Evolutionary conservation across 768 basidiomycete genomes (phyloP).

Genomic region (Neoboletus subvelutipes): DNA sequence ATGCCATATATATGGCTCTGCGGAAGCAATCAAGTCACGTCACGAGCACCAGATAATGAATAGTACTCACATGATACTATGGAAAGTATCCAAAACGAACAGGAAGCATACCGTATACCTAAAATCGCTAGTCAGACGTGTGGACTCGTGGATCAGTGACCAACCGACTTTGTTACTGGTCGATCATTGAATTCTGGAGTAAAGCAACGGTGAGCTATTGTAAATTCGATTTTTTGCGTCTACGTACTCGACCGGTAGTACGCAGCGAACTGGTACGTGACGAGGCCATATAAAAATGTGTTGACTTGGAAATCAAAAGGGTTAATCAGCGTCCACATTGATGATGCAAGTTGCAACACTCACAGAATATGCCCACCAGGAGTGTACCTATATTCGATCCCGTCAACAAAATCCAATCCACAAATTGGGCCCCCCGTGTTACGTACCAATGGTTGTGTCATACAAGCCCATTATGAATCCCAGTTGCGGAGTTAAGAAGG

Average conservation of each 20-base stretch:
- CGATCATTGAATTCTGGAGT: conserved; percentile 16
- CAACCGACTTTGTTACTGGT: conserved; percentile 1
- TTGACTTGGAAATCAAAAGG: conserved; percentile 15
- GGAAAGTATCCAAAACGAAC: conserved; percentile 18
- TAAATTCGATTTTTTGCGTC: background rate
- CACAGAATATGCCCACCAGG: background rate
- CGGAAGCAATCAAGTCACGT: background rate
- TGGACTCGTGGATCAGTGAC: background rate
- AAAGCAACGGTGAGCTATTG: background rate
- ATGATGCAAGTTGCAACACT: background rate
- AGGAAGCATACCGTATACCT: conserved; percentile 16
- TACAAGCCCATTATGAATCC: background rate
- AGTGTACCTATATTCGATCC: background rate
- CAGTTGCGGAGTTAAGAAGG: background rate
- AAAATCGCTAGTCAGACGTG: background rate
- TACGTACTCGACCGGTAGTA: conserved; percentile 31
- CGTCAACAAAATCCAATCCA: background rate
- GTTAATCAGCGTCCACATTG: background rate
- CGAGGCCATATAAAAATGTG: conserved; percentile 39
- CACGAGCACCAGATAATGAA: background rate
- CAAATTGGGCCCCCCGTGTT: no score
- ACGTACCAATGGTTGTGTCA: background rate
- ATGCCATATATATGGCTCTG: conserved; percentile 21
- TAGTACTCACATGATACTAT: conserved; percentile 10
- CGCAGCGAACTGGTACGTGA: conserved; percentile 41